Percentiles rank a stretch among this genome's conserved stretches.
These are phyloP conservation scores for Leishmania aethiopica DNA, from an alignment of 208 protist species.

Conservation along the genomic window DNA sequence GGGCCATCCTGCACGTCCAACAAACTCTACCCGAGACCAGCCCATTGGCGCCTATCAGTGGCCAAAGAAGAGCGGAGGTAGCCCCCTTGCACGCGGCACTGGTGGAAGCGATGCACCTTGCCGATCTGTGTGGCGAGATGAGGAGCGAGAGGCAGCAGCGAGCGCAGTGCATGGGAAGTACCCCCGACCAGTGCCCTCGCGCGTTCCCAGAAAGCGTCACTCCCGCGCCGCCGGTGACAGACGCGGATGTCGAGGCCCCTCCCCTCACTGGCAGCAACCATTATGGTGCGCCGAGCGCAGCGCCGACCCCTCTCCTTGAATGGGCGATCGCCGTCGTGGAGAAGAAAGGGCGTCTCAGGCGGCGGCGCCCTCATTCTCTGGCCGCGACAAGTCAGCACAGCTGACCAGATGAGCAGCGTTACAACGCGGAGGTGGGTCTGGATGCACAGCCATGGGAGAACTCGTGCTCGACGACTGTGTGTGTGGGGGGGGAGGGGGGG, in stretches of 20 bases:
- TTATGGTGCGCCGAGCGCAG: too few species aligned
- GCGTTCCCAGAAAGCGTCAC: neutral
- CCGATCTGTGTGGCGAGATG: neutral
- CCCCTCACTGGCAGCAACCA: neutral
- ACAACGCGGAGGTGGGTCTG: too few species aligned
- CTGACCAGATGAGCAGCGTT: constrained; percentile 16
- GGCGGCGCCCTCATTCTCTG: constrained; percentile 22
- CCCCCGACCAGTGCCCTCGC: too few species aligned
- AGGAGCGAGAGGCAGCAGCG: neutral
- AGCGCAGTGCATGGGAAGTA: neutral
- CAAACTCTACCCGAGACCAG: too few species aligned
- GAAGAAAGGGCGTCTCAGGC: neutral
- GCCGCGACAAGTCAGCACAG: constrained; percentile 20
- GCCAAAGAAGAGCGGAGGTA: neutral
- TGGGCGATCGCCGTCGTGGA: constrained; percentile 18
- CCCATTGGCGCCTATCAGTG: too few species aligned
- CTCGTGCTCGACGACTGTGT: too few species aligned
- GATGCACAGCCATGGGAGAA: too few species aligned
- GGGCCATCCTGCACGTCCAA: too few species aligned
- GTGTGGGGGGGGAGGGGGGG: too few species aligned
- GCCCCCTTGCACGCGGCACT: neutral
- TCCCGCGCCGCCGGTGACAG: neutral
- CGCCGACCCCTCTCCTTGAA: neutral
- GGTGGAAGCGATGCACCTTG: neutral
- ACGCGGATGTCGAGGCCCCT: neutral